Percentiles rank a stretch among this genome's conserved stretches.
Conservation (phyloP, 257 asterid species). For the Gardenia jasminoides region DNA sequence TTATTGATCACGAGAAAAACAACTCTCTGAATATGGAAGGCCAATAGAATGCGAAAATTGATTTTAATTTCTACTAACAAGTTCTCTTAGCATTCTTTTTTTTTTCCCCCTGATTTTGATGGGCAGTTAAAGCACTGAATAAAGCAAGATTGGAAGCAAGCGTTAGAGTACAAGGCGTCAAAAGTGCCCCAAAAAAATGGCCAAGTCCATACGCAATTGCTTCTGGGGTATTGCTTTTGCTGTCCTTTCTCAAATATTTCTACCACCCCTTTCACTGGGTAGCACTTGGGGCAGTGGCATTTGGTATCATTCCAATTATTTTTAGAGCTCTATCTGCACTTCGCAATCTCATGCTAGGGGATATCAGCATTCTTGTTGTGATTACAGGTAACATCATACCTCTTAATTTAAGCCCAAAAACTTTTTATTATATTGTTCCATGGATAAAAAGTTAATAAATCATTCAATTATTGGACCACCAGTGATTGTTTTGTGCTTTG, state of each 20-base stretch:
- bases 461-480: no score
- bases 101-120: constrained; percentile 1
- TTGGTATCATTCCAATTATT: constrained; percentile 59
- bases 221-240: constrained; percentile 50
- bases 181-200: constrained; percentile 52
- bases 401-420: not conserved
- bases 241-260: constrained; percentile 47
- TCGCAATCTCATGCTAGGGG: constrained; percentile 44
- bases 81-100: no score
- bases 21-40: not conserved
- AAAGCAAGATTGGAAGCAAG: constrained; percentile 76
- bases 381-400: constrained; percentile 52
- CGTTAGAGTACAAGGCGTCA: constrained; percentile 40
- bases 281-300: constrained; percentile 58
- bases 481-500: no score
- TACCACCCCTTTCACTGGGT: constrained; percentile 66
- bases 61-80: no score
- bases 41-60: no score
- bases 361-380: constrained; percentile 68
- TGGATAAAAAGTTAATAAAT: not conserved
- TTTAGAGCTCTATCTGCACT: constrained; percentile 48
- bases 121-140: constrained; percentile 70
- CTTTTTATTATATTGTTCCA: not conserved
- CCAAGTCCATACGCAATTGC: constrained; percentile 68
- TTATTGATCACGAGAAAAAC: no score